Conservation (phyloP, 1,284 basidiomycete genomes). For the Volvariella surrecta region DNA sequence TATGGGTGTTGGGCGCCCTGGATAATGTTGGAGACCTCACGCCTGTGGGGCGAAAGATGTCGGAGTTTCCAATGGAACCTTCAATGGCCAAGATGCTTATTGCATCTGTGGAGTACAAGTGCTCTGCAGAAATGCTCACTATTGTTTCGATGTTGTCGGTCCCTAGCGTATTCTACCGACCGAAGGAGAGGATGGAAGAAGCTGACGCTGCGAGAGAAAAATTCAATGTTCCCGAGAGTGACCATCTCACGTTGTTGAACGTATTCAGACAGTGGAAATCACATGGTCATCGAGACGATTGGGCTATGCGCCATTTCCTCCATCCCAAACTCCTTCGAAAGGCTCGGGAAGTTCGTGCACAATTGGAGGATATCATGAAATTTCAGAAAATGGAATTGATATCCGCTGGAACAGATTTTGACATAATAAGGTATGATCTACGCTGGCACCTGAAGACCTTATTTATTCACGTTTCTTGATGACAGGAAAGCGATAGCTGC, state of each 20-base stretch:
- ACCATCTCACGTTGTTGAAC: constrained; percentile 92
- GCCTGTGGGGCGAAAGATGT: constrained; percentile 90
- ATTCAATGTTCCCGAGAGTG: constrained; percentile 97
- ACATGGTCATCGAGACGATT: constrained; percentile 88
- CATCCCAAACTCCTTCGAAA: constrained; percentile 96
- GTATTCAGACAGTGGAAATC: constrained; percentile 98
- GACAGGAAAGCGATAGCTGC: constrained; percentile 92
- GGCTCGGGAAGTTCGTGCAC: constrained; percentile 91
- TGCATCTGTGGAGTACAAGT: constrained; percentile 87
- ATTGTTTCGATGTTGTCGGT: constrained; percentile 99
- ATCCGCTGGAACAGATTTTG: constrained; percentile 93
- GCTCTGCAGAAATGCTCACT: constrained; percentile 93
- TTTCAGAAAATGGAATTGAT: constrained; percentile 91
- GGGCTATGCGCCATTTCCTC: constrained; percentile 92
- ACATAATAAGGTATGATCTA: constrained; percentile 67
- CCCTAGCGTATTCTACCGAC: constrained; percentile 93
- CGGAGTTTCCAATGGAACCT: constrained; percentile 97
- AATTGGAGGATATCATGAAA: constrained; percentile 98
- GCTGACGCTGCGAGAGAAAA: constrained; percentile 95
- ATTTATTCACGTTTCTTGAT: background rate
- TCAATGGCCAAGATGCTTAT: constrained; percentile 99
- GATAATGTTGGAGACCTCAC: constrained; percentile 98
- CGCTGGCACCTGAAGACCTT: background rate
- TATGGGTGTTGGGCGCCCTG: constrained; percentile 96
- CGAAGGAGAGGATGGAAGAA: constrained; percentile 93